Base-by-base conservation (phyloP, 2,329 filamentous ascomycete species). In the Oidium heveae region DNA sequence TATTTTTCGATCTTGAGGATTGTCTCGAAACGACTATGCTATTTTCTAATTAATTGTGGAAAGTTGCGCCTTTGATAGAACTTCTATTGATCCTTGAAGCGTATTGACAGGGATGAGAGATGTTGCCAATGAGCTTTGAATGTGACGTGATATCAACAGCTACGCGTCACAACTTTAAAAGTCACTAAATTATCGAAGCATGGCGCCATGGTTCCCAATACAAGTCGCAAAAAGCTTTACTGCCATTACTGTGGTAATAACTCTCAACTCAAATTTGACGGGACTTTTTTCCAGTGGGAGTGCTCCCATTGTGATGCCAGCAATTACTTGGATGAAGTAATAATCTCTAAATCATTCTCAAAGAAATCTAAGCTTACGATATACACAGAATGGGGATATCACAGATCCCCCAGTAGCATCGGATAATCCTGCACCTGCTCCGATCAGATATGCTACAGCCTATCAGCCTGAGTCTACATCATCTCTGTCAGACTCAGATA, bases 291-390 rank as follows among this genome's bases (percentile, higher is more conserved):
- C 65, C 74, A 79, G 62, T 94, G 88, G 68, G 71, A 79, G 49
- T 94, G 87, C 68, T 69, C 74, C 20, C 71, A 75, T 57, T 98
- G 91, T 71, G 84, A 91, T 62, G 84, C 88, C 18, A 79, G 82
- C 56, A 98, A 96, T 67, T 84, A 86, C 69, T 72, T 95, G 34
- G 91, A 98, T 65, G 74, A 89, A 71, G 87, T 91, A 69, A 57
- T 71, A 65, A 37, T 36, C 41, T 55, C 52, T 20, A 16, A 22
- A 20, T 37, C 4, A 33, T 33, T 6, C 18, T 32, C 39, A 39
- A 39, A 46, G 36, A 53, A 36, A 24, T 43, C 54, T 34, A 52
- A 49, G 20, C 56, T 59, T 57, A 56, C 46, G 34, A 33, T 15
- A 22, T 33, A 34, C 56, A 2, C 63, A 91, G 84, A 78, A 86